These are phyloP conservation scores for Myotisia sp. DNA, from an alignment of 2,329 filamentous ascomycete species.

Conservation along the genomic window DNA sequence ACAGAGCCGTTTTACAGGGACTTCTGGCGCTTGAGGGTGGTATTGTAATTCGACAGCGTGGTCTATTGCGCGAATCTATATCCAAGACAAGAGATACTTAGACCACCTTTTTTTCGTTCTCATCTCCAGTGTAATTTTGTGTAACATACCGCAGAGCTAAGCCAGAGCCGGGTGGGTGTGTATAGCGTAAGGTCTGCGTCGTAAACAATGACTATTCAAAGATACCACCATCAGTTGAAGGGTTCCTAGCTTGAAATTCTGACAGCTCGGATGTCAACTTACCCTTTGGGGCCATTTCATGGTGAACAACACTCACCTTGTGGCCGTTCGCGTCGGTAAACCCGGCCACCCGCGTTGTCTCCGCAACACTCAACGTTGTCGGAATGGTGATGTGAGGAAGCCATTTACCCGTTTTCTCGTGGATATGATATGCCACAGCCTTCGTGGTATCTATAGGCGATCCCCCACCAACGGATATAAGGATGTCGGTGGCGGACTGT, in stretches of 20 bases:
- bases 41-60: constrained; percentile 12
- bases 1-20: constrained; percentile 9
- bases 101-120: not conserved
- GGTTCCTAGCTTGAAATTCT: too few species aligned
- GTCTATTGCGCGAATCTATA: constrained; percentile 11
- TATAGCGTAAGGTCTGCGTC: constrained; percentile 9
- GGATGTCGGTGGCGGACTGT: constrained; percentile 8
- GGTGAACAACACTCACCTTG: constrained; percentile 12
- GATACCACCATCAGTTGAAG: too few species aligned
- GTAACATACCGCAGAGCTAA: constrained; percentile 9
- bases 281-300: constrained; percentile 15
- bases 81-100: not conserved
- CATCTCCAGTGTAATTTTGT: not conserved
- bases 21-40: constrained; percentile 9
- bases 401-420: constrained; percentile 8
- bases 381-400: constrained; percentile 10
- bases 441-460: constrained; percentile 12
- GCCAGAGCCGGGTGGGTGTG: constrained; percentile 9
- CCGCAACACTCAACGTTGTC: constrained; percentile 11
- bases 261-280: too few species aligned
- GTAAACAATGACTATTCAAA: constrained; percentile 6
- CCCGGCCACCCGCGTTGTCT: constrained; percentile 10
- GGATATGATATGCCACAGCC: constrained; percentile 9
- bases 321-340: constrained; percentile 9
- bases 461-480: constrained; percentile 10